Evolutionary conservation across 345 rosid species (phyloP).

Genomic region (Hibiscus syriacus): DNA sequence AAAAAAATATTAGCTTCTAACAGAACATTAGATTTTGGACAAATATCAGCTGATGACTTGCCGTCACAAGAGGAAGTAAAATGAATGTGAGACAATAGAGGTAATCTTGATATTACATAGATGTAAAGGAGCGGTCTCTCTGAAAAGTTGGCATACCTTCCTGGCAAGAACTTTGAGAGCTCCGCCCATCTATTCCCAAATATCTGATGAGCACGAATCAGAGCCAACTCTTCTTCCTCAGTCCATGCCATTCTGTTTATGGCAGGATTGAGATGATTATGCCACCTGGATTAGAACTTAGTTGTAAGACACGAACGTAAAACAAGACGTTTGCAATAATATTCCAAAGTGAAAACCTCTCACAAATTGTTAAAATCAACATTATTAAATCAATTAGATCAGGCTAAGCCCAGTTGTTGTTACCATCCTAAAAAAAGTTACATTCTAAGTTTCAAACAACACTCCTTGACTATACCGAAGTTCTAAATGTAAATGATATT

Average conservation of each 20-base stretch:
- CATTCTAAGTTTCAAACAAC: background rate
- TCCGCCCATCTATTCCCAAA: slow-evolving; percentile 99
- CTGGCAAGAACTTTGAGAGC: slow-evolving; percentile 92
- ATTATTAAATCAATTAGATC: background rate
- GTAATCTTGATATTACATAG: background rate
- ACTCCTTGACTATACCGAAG: background rate
- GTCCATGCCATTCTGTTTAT: slow-evolving; percentile 99
- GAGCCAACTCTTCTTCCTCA: slow-evolving; percentile 92
- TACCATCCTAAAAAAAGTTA: background rate
- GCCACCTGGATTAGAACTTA: slow-evolving; percentile 63
- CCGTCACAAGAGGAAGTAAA: background rate
- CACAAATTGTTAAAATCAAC: background rate
- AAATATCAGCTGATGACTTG: background rate
- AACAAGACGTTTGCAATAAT: background rate
- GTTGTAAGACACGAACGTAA: background rate
- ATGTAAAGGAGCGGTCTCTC: slow-evolving; percentile 2
- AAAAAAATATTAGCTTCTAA: no score
- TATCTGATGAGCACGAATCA: slow-evolving; percentile 95
- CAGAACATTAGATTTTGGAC: background rate
- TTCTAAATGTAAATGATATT: background rate
- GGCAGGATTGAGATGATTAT: slow-evolving; percentile 93
- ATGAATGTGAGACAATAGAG: background rate
- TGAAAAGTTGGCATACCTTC: slow-evolving; percentile 56
- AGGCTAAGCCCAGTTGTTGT: background rate
- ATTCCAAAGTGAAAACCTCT: background rate